Conservation (phyloP, 768 basidiomycete species). For the Trametes elegans region DNA sequence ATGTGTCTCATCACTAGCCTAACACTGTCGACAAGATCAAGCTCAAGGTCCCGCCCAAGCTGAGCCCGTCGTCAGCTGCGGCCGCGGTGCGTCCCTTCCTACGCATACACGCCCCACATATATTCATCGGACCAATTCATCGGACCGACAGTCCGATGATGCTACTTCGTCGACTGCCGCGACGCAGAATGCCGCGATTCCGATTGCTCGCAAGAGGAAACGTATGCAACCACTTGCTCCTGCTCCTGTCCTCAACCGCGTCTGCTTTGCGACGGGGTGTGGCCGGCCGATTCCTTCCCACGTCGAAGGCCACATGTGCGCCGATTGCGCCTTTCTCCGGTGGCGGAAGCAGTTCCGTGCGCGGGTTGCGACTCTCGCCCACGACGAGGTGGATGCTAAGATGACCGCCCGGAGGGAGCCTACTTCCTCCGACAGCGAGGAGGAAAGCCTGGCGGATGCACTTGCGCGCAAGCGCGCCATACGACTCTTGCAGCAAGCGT, state of each 20-base stretch:
- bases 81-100: background rate
- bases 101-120: background rate
- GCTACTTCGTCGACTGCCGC: background rate
- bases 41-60: background rate
- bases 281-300: background rate
- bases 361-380: slow-evolving; percentile 2
- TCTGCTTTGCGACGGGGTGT: slow-evolving; percentile 1
- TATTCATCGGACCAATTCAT: background rate
- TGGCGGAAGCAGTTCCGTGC: slow-evolving; percentile 16
- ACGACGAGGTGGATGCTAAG: background rate
- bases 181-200: background rate
- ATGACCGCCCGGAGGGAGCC: background rate
- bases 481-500: too few relatives aligned
- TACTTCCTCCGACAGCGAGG: too few relatives aligned
- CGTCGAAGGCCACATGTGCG: background rate
- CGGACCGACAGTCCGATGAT: background rate
- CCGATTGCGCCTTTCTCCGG: slow-evolving; percentile 10
- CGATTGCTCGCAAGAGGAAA: background rate
- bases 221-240: background rate
- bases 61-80: background rate
- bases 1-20: background rate
- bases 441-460: too few relatives aligned
- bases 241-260: background rate
- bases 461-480: too few relatives aligned
- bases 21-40: background rate